These are phyloP conservation scores for Acanthamoeba triangularis DNA, from an alignment of 208 protist genomes.

Conservation along the genomic window DNA sequence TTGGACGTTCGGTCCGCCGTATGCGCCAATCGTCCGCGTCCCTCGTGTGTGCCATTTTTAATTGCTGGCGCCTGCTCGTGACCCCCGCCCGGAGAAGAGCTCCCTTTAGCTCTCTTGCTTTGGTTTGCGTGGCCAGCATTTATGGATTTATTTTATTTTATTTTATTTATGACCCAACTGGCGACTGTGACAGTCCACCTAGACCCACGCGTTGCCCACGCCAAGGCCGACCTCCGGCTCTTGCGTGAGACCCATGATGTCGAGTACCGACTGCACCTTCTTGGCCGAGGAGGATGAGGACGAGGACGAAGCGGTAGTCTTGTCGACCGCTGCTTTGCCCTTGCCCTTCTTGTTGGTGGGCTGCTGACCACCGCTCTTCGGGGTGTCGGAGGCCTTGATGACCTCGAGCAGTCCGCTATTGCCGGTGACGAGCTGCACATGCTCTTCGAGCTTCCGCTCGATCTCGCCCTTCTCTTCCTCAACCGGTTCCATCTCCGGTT, in stretches of 20 bases:
- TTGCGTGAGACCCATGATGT: constrained; percentile 14
- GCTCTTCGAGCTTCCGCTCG: constrained; percentile 19
- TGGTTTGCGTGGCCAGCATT: no score
- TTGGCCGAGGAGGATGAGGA: no score
- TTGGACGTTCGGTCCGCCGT: no score
- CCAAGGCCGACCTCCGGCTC: constrained; percentile 16
- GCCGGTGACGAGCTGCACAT: constrained; percentile 5
- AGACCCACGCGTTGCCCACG: constrained; percentile 30
- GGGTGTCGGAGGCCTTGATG: neutral
- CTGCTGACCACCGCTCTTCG: neutral
- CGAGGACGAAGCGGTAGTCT: neutral
- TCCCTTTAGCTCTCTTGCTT: no score
- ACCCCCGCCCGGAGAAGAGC: no score
- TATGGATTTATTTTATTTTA: neutral
- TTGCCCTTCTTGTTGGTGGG: neutral
- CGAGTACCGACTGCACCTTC: constrained; percentile 34
- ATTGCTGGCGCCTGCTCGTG: no score
- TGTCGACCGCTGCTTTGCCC: neutral
- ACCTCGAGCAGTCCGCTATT: constrained; percentile 33
- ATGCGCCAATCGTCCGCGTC: no score
- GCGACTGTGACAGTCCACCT: neutral
- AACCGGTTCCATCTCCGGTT: neutral
- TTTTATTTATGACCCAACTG: neutral
- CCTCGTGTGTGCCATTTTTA: no score
- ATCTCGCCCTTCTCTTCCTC: constrained; percentile 52